Conservation (phyloP, 78 protist species). For the Chrysochromulina parva region DNA sequence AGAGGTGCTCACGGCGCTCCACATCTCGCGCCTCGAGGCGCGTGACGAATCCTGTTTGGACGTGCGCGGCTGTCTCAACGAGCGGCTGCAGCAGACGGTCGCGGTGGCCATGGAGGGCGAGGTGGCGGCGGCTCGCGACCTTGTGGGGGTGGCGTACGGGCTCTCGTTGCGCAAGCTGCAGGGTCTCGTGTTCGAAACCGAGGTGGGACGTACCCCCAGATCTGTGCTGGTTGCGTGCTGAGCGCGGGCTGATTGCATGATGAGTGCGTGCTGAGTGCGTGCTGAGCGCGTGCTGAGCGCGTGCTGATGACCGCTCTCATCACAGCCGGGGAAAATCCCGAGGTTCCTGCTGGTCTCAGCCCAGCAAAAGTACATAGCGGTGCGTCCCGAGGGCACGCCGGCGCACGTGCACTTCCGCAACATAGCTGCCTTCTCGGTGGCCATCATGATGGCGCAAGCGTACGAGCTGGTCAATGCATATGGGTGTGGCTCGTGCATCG, state of each 20-base stretch:
- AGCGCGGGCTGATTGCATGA: too few relatives aligned
- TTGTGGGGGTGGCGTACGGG: too few relatives aligned
- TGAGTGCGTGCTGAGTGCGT: too few relatives aligned
- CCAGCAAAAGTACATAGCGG: not conserved
- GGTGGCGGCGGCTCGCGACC: not conserved
- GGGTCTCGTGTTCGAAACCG: too few relatives aligned
- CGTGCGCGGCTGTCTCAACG: slow-evolving; percentile 19
- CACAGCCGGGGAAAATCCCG: too few relatives aligned
- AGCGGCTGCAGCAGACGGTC: not conserved
- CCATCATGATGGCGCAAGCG: slow-evolving; percentile 14
- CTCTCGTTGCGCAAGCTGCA: too few relatives aligned
- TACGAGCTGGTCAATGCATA: not conserved
- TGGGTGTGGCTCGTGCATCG: not conserved
- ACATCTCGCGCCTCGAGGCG: slow-evolving; percentile 69
- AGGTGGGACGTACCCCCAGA: too few relatives aligned
- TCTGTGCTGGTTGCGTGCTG: too few relatives aligned
- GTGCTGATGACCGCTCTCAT: too few relatives aligned
- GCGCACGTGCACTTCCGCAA: not conserved
- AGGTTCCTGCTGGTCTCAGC: not conserved
- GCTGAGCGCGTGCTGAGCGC: too few relatives aligned
- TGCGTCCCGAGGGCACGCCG: not conserved
- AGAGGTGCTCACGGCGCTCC: slow-evolving; percentile 53
- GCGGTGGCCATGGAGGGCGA: not conserved
- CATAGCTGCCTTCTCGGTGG: not conserved
- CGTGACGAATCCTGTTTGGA: slow-evolving; percentile 68